phyloP scores from a whole-genome alignment of 805 yeast genomes.

The Myxozyma geophila region DNA sequence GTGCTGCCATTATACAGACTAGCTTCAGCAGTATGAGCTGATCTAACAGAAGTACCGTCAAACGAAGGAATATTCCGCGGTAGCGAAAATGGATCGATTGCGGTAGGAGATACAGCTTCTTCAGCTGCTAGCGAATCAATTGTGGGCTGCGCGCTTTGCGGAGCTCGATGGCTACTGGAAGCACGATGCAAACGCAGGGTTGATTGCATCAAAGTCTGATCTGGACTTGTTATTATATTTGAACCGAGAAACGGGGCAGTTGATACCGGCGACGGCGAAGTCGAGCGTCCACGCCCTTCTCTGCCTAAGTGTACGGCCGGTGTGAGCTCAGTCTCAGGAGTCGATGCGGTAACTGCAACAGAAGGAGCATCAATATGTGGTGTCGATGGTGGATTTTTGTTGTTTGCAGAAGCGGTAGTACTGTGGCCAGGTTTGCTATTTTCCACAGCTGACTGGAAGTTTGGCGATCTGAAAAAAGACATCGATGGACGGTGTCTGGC shows the following conservation, averaged over 20 bases:
- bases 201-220: background rate
- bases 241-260: background rate
- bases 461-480: conserved; percentile 22
- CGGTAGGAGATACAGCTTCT: conserved; percentile 2
- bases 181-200: conserved; percentile 1
- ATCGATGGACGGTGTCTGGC: conserved; percentile 14
- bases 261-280: conserved; percentile 1
- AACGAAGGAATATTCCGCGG: conserved; percentile 5
- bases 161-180: background rate
- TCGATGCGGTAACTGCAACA: conserved; percentile 1
- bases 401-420: background rate
- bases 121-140: conserved; percentile 15
- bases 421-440: background rate
- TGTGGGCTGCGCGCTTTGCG: conserved; percentile 2
- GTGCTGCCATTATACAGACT: conserved; percentile 16
- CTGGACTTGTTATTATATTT: background rate
- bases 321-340: background rate
- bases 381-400: conserved; percentile 1
- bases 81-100: background rate
- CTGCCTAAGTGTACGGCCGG: background rate
- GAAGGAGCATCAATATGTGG: background rate
- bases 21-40: conserved; percentile 1
- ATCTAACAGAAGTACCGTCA: background rate
- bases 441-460: conserved; percentile 22
- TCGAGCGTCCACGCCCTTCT: background rate